phyloP scores from a whole-genome alignment of 192 early-diverging fungal species.

The Entrophospora sp. region DNA sequence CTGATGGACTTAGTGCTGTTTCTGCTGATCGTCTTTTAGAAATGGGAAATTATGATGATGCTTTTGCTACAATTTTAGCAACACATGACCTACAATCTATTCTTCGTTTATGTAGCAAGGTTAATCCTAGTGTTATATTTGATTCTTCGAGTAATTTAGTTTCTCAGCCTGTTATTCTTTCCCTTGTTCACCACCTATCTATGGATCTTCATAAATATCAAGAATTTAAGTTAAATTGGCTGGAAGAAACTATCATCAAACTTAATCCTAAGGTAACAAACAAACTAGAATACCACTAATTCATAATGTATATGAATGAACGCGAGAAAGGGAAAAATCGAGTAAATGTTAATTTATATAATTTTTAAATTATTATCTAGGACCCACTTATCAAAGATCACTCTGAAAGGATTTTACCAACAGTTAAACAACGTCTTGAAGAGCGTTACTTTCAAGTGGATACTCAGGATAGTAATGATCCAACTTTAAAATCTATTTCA shows the following conservation, averaged over 20 bases:
- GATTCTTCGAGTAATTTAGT: slow-evolving; percentile 19
- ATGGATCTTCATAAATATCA: slow-evolving; percentile 17
- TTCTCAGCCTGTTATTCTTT: slow-evolving; percentile 36
- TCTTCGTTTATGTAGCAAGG: slow-evolving; percentile 29
- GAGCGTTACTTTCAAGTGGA: slow-evolving; percentile 18
- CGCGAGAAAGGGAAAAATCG: too few species aligned
- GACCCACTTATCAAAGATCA: slow-evolving; percentile 27
- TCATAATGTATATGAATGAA: slow-evolving; percentile 21
- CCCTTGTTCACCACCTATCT: slow-evolving; percentile 33
- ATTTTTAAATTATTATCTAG: slow-evolving; percentile 5
- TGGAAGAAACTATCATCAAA: slow-evolving; percentile 18
- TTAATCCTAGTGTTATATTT: slow-evolving; percentile 30
- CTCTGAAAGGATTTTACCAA: slow-evolving; percentile 25
- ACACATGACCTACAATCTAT: slow-evolving; percentile 28
- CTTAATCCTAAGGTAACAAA: slow-evolving; percentile 28
- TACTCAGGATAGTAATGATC: not conserved
- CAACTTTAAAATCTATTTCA: slow-evolving; percentile 7
- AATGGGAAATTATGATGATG: slow-evolving; percentile 17
- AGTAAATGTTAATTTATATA: not conserved
- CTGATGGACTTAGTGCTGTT: slow-evolving; percentile 23
- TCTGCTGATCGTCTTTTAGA: slow-evolving; percentile 5
- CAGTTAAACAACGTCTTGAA: slow-evolving; percentile 25
- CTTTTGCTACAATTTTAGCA: slow-evolving; percentile 28
- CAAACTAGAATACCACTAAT: slow-evolving; percentile 22
- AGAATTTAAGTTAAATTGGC: slow-evolving; percentile 16